These are phyloP conservation scores for Cornus suecica DNA, from an alignment of 148 eudicot species.

Conservation along the genomic window DNA sequence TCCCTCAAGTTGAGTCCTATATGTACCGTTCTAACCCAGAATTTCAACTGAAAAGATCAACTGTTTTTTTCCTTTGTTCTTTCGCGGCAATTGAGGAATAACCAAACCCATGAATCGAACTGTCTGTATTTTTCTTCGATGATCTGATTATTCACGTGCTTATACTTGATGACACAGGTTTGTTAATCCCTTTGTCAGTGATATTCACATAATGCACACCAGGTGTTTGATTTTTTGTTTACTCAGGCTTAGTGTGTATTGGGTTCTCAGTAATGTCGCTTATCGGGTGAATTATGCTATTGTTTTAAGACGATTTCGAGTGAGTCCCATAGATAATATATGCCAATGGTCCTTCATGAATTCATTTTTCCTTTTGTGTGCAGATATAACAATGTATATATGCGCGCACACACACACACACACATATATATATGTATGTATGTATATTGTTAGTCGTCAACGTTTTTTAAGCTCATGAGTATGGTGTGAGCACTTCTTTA, in stretches of 20 bases:
- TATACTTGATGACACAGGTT: not conserved
- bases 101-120: not conserved
- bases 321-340: too few species aligned
- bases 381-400: too few species aligned
- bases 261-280: too few species aligned
- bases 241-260: conserved; percentile 7
- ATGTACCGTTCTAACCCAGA: too few species aligned
- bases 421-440: not conserved
- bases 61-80: not conserved
- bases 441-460: not conserved
- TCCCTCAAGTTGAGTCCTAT: too few species aligned
- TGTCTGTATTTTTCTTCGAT: not conserved
- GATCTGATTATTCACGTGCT: not conserved
- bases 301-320: too few species aligned
- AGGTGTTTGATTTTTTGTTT: conserved; percentile 45
- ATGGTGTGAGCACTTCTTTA: not conserved
- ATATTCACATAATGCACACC: conserved; percentile 26
- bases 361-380: too few species aligned
- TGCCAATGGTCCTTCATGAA: not conserved
- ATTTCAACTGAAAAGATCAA: too few species aligned
- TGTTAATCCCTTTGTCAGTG: not conserved
- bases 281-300: too few species aligned
- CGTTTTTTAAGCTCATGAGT: not conserved
- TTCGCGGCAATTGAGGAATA: not conserved
- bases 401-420: not conserved